Evolutionary conservation across 2,329 filamentous ascomycete species (phyloP), one percentile per base, ranked within the genome.

Genomic region (Sordariomycetes sp.): DNA sequence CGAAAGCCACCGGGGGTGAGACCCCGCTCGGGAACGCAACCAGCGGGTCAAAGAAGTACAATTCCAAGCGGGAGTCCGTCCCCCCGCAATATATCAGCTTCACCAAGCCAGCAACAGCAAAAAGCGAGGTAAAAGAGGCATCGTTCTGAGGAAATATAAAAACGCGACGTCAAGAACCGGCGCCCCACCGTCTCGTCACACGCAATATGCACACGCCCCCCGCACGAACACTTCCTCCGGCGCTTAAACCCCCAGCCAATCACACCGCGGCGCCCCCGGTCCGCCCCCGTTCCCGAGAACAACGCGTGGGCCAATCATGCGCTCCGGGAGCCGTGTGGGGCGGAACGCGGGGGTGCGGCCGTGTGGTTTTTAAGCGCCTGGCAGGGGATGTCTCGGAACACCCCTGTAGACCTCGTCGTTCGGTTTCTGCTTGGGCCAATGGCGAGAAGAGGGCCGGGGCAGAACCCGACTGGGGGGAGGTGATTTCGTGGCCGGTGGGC

Each of bases 161-260:
- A 32, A 32, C 3, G 28, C 3, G 28, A 32, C 28, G 28, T 32
- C 28, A 32, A 32, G 28, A 32, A 32, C 28, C 28, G 28, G 28
- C 8, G 28, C 28, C 28, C 28, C 28, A 8, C 28, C 39, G 15
- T 15, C 53, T 48, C 53, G 35, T 55, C 53, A 55, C 53, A 55
- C 28, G 32, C 53, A n/a, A 54, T n/a, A 54, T 54, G 53, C 53
- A 54, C 52, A 54, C 52, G 52, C 52, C 53, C 53, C 53, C 53
- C 22, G 22, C 20, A 22, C 6, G 32, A 24, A 24, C 53, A 22
- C 34, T 25, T 24, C 35, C 53, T 36, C 28, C 53, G 54, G 54
- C 54, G 54, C 54, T 56, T 56, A 56, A 52, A 8, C 39, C 50
- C 5, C 54, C 34, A 45, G 20, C 54, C 54, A 56, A 56, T 56